These are phyloP conservation scores for Arthrobotrys musiformis DNA, from an alignment of 2,329 filamentous ascomycete genomes.

Conservation along the genomic window DNA sequence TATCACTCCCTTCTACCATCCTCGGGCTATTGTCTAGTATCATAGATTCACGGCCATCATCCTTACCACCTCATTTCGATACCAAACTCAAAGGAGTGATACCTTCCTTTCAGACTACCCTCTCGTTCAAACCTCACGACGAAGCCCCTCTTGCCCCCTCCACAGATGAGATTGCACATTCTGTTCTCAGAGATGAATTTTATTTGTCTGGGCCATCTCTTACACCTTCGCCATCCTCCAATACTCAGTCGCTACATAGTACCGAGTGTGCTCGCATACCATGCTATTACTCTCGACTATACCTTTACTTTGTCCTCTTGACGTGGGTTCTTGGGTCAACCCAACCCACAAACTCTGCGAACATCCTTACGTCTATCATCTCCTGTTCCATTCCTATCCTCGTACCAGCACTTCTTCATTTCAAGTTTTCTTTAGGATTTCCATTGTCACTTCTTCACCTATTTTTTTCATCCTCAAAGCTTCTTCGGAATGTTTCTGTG, in stretches of 20 bases:
- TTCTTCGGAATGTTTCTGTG: background rate
- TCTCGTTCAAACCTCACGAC: background rate
- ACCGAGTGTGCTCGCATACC: background rate
- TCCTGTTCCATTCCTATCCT: background rate
- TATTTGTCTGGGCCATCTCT: background rate
- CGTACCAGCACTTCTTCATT: slow-evolving; percentile 11
- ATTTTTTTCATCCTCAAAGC: background rate
- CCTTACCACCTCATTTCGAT: background rate
- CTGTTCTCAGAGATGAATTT: background rate
- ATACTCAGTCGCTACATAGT: background rate
- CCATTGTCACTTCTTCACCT: slow-evolving; percentile 30
- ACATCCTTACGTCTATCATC: background rate
- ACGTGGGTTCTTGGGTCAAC: slow-evolving; percentile 9
- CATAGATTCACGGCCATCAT: background rate
- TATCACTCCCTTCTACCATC: background rate
- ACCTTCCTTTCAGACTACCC: background rate
- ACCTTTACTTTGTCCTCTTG: slow-evolving; percentile 22
- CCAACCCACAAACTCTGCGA: background rate
- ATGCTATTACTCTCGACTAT: slow-evolving; percentile 16
- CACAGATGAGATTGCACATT: background rate
- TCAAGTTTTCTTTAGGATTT: slow-evolving; percentile 16
- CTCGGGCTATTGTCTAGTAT: background rate
- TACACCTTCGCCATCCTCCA: background rate
- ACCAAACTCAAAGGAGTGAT: background rate
- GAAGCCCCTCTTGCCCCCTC: background rate